Evolutionary conservation across 176 grass and related monocot species (phyloP), one percentile per base, ranked within the genome.

Genomic region (Phoenix roebelenii): DNA sequence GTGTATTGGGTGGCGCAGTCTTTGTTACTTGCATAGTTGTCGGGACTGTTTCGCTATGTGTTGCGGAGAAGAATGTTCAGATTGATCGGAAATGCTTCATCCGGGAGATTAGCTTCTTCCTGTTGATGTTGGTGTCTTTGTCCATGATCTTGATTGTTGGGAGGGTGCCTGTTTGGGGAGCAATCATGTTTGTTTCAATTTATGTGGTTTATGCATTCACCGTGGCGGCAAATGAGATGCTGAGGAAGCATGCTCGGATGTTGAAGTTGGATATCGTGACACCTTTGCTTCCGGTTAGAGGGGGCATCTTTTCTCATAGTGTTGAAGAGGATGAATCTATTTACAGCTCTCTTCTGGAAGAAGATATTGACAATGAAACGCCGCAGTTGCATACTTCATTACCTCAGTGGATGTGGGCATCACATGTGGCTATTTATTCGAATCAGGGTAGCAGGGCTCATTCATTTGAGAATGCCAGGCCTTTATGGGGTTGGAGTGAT

Each of bases 401-500:
- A 70, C 93, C 87, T 74, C 93, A 92, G 61, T 98, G 93, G 93
- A 98, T 98, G 93, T 98, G 93, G 93, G 87, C 84, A 73, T 98
- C 93, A 23, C 82, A 98, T 77, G 85, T 98, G 64, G 84, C 93
- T 35, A 98, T 98, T 66, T 98, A 98, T 79, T 98, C 93, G 29
- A 98, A 98, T 76, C 84, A 88, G 3, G 72, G 72, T 6, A 72
- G 61, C 52, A 65, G 87, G 71, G 75, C 48, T 23, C 78, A 70
- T 78, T 82, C 67, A 4, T 73, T 82, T 67, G 87, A 88, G 17
- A 76, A 28, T 50, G 77, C 73, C 23, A 96, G 93, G 70, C 93
- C 93, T 16, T 77, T 98, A 65, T 98, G 93, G 93, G 93, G 93
- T 69, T 98, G 93, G 93, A 98, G 61, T 68, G 89, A 95, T 15